Conservation (phyloP, 2,329 filamentous ascomycete genomes). For the Penicillium sp. region DNA sequence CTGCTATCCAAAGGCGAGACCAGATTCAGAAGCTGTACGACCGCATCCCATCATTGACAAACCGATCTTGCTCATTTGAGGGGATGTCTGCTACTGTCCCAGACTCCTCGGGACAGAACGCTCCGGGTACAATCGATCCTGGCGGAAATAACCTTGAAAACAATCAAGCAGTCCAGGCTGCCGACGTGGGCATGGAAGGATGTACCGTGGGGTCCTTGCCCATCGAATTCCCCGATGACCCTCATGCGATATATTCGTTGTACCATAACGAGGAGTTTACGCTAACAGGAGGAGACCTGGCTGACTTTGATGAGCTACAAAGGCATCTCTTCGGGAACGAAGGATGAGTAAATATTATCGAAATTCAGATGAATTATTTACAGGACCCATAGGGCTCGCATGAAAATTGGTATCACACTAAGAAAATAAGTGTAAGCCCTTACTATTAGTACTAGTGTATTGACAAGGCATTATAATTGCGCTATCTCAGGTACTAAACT, state of each 20-base stretch:
- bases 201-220: not conserved
- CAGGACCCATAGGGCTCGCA: too few relatives aligned
- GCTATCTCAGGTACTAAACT: too few relatives aligned
- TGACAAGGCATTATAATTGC: too few relatives aligned
- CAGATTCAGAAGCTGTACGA: conserved; percentile 5
- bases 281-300: not conserved
- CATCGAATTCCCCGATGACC: not conserved
- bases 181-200: not conserved
- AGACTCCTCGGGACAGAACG: not conserved
- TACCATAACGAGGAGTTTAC: not conserved
- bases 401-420: too few relatives aligned
- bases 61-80: not conserved
- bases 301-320: not conserved
- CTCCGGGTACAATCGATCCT: not conserved
- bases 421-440: too few relatives aligned
- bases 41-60: not conserved
- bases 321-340: not conserved
- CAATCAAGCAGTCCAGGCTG: not conserved
- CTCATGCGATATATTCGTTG: not conserved
- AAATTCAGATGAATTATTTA: too few relatives aligned
- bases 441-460: too few relatives aligned
- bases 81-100: not conserved
- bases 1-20: conserved; percentile 1
- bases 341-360: not conserved
- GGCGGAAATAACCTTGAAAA: not conserved